phyloP scores from a whole-genome alignment of 805 yeast species.

The Yarrowia sp. region DNA sequence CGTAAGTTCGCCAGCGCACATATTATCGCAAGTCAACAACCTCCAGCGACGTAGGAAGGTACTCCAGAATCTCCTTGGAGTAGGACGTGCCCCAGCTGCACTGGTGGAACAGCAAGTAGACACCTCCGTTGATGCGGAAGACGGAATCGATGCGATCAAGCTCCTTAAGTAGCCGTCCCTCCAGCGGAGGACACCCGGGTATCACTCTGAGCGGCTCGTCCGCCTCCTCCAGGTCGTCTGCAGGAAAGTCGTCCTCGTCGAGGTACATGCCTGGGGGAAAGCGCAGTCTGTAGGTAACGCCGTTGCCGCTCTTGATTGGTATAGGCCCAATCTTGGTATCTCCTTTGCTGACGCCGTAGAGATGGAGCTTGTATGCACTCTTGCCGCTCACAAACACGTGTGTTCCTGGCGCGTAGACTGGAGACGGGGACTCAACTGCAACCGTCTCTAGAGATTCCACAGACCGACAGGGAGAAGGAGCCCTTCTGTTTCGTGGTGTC shows the following conservation, averaged over 20 bases:
- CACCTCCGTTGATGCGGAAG: neutral
- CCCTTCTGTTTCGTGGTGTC: too few species aligned
- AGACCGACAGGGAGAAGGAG: neutral
- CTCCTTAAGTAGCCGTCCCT: neutral
- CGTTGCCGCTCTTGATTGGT: neutral
- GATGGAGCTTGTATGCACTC: neutral
- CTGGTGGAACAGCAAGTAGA: neutral
- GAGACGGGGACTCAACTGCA: neutral
- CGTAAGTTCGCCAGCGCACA: too few species aligned
- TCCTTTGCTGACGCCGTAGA: neutral
- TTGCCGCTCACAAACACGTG: neutral
- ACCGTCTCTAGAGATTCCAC: neutral
- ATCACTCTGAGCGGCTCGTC: neutral
- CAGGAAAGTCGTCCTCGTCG: neutral
- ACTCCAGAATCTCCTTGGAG: neutral
- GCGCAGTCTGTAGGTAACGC: neutral
- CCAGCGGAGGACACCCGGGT: neutral
- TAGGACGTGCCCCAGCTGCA: neutral
- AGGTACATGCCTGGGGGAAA: conserved; percentile 5
- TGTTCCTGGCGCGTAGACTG: neutral
- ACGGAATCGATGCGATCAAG: neutral
- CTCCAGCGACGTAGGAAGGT: neutral
- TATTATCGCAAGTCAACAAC: neutral
- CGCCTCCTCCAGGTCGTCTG: neutral
- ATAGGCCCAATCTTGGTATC: neutral